Percentiles rank a stretch among this genome's conserved stretches.
Evolutionary conservation across 495 filamentous ascomycete species (phyloP).

Genomic region (Xylaria palmicola): DNA sequence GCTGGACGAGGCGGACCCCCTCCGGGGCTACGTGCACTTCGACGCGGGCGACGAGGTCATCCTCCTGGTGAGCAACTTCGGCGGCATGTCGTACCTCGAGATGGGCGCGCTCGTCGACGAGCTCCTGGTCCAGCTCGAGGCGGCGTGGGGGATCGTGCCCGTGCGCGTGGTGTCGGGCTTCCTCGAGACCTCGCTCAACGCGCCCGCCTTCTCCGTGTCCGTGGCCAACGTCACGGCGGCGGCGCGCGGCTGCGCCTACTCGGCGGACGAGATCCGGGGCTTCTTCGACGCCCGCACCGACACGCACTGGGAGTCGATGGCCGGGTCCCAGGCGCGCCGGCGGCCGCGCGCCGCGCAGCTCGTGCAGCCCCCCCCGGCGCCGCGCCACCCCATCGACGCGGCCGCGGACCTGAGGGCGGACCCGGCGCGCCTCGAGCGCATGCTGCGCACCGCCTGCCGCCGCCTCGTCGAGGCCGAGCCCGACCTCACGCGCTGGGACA

Average conservation of each 20-base stretch:
- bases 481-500: slow-evolving; percentile 60
- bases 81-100: slow-evolving; percentile 62
- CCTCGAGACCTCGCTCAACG: slow-evolving; percentile 62
- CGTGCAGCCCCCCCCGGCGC: slow-evolving; percentile 37
- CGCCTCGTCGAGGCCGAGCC: slow-evolving; percentile 55
- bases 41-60: slow-evolving; percentile 52
- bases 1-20: slow-evolving; percentile 54
- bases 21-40: slow-evolving; percentile 60
- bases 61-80: slow-evolving; percentile 62
- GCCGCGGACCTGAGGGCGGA: slow-evolving; percentile 42
- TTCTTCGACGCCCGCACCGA: slow-evolving; percentile 55
- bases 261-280: slow-evolving; percentile 48
- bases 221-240: slow-evolving; percentile 56
- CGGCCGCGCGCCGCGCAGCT: slow-evolving; percentile 42
- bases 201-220: slow-evolving; percentile 60
- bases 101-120: slow-evolving; percentile 57
- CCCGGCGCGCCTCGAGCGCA: slow-evolving; percentile 44
- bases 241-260: slow-evolving; percentile 43
- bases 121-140: slow-evolving; percentile 48
- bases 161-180: slow-evolving; percentile 52
- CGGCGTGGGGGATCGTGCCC: slow-evolving; percentile 45
- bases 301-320: slow-evolving; percentile 50
- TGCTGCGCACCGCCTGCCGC: slow-evolving; percentile 51
- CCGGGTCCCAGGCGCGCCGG: slow-evolving; percentile 36
- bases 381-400: slow-evolving; percentile 33